Evolutionary conservation across 495 filamentous ascomycete genomes (phyloP), one percentile per base, ranked within the genome.

Genomic region (Penicillium ochrochloron): DNA sequence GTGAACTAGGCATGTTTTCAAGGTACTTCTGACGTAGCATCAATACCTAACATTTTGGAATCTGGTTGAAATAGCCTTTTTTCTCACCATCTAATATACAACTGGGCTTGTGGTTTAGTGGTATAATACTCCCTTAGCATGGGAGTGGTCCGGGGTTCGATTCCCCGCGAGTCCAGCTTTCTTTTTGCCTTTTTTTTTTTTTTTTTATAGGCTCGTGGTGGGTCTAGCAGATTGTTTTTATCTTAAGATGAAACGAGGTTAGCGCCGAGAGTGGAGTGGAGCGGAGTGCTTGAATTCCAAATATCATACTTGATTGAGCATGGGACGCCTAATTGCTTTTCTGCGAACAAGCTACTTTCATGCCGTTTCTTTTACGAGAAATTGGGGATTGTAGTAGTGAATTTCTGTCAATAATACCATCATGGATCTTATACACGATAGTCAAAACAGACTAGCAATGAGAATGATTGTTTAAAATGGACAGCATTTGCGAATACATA

Each of bases 91-190:
- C 15, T 31, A 44, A 12, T 56, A 70, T 56, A 50, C 15, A 68
- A 68, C 25, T 70, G 75, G 75, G 75, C 73, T 74, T 77, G 75
- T 78, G 76, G 76, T 78, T 76, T 78, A 78, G 76, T 78, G 76
- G 76, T 77, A 78, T 79, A 76, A 78, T 73, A 72, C 73, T 67
- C 72, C 68, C 73, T 80, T 80, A 76, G 78, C 74, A 76, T 81
- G 78, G 79, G 79, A 76, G 80, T 80, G 80, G 82, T 83, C 82
- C 80, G 76, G 82, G 82, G 79, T 84, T 84, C 82, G 79, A 84
- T 83, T 84, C 79, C 81, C 82, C 75, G 82, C 82, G 78, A 76
- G 74, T 76, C 76, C 76, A 78, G 19, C 10, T 58, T 19, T 44
- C 27, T 58, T 58, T 58, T 58, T 21, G 25, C 6, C 5, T 5